Evolutionary conservation across 345 rosid species (phyloP).

Genomic region (Streptanthus diversifolius): DNA sequence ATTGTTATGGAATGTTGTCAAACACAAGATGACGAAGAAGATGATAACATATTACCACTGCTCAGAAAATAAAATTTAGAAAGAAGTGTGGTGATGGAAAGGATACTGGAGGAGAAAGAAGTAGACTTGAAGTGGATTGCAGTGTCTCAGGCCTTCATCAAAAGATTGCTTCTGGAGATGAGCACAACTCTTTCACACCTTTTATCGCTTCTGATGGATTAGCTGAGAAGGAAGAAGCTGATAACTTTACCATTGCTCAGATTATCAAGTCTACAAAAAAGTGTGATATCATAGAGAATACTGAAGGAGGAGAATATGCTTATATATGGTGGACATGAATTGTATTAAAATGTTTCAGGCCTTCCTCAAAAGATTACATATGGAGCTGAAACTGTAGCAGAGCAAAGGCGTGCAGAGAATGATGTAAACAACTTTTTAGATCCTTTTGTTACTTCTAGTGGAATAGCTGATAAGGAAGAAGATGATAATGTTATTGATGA

Average conservation of each 20-base stretch:
- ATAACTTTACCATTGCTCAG: constrained; percentile 1
- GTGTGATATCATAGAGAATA: neutral
- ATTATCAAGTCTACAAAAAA: neutral
- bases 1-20: neutral
- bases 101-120: no score
- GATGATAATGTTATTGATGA: neutral
- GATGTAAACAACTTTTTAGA: neutral
- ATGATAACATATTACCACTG: neutral
- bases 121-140: neutral
- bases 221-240: neutral
- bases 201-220: neutral
- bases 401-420: neutral
- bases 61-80: neutral
- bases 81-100: constrained; percentile 4
- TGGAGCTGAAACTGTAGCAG: neutral
- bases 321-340: neutral
- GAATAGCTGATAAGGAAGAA: neutral
- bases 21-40: neutral
- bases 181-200: no score
- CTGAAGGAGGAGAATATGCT: neutral
- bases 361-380: neutral
- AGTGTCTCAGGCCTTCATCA: neutral
- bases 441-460: neutral
- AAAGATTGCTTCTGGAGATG: no score
- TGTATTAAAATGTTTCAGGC: neutral